Evolutionary conservation across 2,329 filamentous ascomycete genomes (phyloP).

Genomic region (Trichoderma semiorbis): DNA sequence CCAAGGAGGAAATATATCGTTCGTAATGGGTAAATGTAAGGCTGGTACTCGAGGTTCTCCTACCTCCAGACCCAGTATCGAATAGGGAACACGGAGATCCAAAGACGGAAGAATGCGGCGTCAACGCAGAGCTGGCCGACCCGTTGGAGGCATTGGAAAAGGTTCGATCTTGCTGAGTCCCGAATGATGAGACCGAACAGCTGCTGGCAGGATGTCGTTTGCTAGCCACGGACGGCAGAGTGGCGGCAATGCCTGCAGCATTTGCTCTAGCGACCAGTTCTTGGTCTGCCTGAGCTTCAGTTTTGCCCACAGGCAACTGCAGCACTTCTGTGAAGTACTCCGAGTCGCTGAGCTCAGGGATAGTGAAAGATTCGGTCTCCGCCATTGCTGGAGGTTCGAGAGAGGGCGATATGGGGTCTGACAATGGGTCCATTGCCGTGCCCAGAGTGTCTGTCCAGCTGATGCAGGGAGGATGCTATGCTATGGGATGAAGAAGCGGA

Average conservation of each 20-base stretch:
- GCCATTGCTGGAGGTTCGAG: neutral
- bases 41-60: constrained; percentile 32
- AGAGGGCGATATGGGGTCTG: neutral
- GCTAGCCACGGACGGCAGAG: constrained; percentile 26
- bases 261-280: constrained; percentile 35
- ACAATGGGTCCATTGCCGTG: constrained; percentile 8
- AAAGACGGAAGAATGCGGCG: constrained; percentile 42
- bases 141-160: constrained; percentile 43
- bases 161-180: constrained; percentile 41
- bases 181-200: constrained; percentile 42
- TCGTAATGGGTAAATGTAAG: constrained; percentile 52
- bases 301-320: constrained; percentile 29
- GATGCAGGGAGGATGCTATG: neutral
- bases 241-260: constrained; percentile 34
- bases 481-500: neutral
- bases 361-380: neutral
- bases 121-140: constrained; percentile 41
- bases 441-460: neutral
- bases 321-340: constrained; percentile 42
- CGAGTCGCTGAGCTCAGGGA: constrained; percentile 40
- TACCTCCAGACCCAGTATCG: constrained; percentile 11
- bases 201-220: constrained; percentile 38
- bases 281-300: constrained; percentile 40
- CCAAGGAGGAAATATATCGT: constrained; percentile 45
- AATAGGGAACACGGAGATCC: constrained; percentile 25